Conservation (phyloP, 495 filamentous ascomycete species). For the Lepraria neglecta region DNA sequence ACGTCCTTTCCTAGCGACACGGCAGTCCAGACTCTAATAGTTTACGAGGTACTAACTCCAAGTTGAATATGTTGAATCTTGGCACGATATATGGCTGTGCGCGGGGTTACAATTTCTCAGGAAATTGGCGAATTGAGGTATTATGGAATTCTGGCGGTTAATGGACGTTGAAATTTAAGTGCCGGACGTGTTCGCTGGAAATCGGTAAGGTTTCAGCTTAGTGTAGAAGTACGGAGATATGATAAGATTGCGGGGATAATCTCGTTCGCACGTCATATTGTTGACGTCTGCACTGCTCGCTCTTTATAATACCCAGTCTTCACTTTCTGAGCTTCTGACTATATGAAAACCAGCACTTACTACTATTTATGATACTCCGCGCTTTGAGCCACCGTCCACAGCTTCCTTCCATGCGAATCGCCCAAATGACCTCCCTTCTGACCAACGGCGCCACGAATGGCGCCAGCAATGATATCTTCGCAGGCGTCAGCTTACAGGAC, state of each 20-base stretch:
- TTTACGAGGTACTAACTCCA: background rate
- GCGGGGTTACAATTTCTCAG: background rate
- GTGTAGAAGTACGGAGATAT: background rate
- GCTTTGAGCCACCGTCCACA: conserved; percentile 27
- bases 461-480: conserved; percentile 26
- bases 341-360: background rate
- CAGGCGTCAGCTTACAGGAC: conserved; percentile 49
- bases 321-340: conserved; percentile 2
- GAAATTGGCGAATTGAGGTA: background rate
- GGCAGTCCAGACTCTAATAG: background rate
- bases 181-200: background rate
- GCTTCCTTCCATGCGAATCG: conserved; percentile 33
- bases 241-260: conserved; percentile 11
- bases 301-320: background rate
- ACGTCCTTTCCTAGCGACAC: background rate
- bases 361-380: conserved; percentile 39
- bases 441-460: conserved; percentile 30
- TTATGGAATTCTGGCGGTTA: background rate
- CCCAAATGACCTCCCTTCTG: conserved; percentile 51
- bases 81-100: background rate
- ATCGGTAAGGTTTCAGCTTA: background rate
- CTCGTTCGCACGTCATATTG: conserved; percentile 5
- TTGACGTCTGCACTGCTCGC: background rate
- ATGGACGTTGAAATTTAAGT: conserved; percentile 3
- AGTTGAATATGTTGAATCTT: background rate